Evolutionary conservation across 768 basidiomycete genomes (phyloP), one percentile per base, ranked within the genome.

Genomic region (Auricularia heimuer): DNA sequence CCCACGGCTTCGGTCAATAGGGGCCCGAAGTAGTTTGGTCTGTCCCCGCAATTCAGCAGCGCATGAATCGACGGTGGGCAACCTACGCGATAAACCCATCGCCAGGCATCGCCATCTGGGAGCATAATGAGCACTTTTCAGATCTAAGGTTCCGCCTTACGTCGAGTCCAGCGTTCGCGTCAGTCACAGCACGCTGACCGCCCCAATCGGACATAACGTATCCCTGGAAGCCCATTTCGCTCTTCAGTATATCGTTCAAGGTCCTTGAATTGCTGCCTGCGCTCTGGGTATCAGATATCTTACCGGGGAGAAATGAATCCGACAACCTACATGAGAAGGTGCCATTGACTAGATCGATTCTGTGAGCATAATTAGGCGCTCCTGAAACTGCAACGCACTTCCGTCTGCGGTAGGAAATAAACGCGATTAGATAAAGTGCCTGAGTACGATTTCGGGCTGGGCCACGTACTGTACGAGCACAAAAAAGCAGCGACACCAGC

Each of bases 21-120:
- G 42, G 75, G 73, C 3, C 90, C 90, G 65, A 88, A 88, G 74
- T 61, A 64, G 24, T 62, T 61, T 12, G 56, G 63, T 29, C 63
- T 62, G 34, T n/a, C 29, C 29, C 1, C 2, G 1, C 54, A 18
- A n/a, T 54, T 8, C 10, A 18, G 29, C 54, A 11, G 18, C 8
- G 29, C 54, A n/a, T 60, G 16, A 33, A 6, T 21, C 1, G 18
- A 61, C 10, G 45, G 33, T 18, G 39, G 18, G 4, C 35, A 42
- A 2, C 8, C 10, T 37, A 29, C 44, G 29, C 54, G 61, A 21
- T 33, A 61, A 61, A 16, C 4, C 47, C 33, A 29, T 85, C 86
- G 70, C 86, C 87, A 62, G 87, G 86, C 86, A 88, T 88, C 0
- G 84, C 85, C 87, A 87, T 86, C 85, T 87, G 44, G 1, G 62